Evolutionary conservation across 2,329 filamentous ascomycete genomes (phyloP).

Genomic region (Ceratocystis huliohia): DNA sequence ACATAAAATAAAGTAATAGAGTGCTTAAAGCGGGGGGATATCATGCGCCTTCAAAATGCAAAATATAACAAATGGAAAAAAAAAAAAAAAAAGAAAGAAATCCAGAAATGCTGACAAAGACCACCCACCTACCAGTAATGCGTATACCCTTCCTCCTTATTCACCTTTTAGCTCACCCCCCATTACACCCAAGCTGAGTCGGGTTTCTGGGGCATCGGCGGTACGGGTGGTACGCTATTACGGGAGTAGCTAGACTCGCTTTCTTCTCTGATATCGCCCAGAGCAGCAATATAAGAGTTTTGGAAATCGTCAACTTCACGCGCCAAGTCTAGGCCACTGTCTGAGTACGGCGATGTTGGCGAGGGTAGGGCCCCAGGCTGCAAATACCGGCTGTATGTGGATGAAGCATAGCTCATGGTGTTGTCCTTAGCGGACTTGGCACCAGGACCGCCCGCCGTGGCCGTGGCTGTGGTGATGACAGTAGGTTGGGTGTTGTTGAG

Average conservation of each 20-base stretch:
- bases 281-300: constrained; percentile 32
- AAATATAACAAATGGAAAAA: background rate
- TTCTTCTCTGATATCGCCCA: constrained; percentile 30
- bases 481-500: background rate
- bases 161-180: background rate
- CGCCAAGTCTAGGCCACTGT: constrained; percentile 29
- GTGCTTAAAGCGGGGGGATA: constrained; percentile 5
- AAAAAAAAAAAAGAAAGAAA: background rate
- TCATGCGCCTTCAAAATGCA: constrained; percentile 4
- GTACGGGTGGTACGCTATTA: constrained; percentile 10
- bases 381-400: constrained; percentile 19
- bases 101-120: background rate
- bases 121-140: background rate
- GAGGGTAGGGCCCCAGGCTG: constrained; percentile 18
- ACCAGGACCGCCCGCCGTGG: background rate
- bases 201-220: constrained; percentile 14
- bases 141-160: background rate
- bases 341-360: constrained; percentile 23
- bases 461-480: constrained; percentile 20
- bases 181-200: constrained; percentile 16
- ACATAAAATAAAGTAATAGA: constrained; percentile 4
- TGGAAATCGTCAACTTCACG: constrained; percentile 37
- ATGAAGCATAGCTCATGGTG: constrained; percentile 20
- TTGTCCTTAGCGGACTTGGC: constrained; percentile 13
- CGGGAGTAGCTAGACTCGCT: constrained; percentile 13